phyloP scores from a whole-genome alignment of 176 grass and related monocot species.

The Aegilops tauschii region DNA sequence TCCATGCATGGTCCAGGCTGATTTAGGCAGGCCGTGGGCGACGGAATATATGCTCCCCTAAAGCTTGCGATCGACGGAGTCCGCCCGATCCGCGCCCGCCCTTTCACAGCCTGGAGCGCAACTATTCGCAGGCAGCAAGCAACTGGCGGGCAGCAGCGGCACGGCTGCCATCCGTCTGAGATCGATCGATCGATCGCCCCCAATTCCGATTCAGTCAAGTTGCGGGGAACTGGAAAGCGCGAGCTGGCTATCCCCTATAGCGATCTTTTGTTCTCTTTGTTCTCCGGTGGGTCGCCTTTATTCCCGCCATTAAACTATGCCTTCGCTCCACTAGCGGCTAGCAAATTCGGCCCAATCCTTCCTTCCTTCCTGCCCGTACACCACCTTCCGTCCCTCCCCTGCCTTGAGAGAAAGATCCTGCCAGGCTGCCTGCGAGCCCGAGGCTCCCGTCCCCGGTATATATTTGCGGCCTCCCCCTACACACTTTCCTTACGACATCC shows the following conservation, averaged over 20 bases:
- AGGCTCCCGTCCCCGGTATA: conserved; percentile 3
- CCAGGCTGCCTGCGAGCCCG: not conserved
- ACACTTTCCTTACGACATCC: conserved; percentile 22
- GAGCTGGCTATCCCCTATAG: not conserved
- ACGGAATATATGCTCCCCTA: conserved; percentile 43
- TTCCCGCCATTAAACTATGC: conserved; percentile 28
- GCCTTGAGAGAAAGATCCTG: not conserved
- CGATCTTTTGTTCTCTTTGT: not conserved
- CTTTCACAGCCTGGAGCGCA: conserved; percentile 37
- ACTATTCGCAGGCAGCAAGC: not conserved
- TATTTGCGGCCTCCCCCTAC: conserved; percentile 13
- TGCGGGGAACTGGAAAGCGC: not conserved
- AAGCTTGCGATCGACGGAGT: conserved; percentile 31
- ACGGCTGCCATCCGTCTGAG: conserved; percentile 8
- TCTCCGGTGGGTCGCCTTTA: conserved; percentile 30
- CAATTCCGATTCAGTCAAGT: not conserved
- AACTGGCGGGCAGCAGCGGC: not conserved
- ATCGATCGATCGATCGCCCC: not conserved
- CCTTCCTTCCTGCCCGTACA: not conserved
- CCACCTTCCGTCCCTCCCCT: not conserved
- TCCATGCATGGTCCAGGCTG: not conserved
- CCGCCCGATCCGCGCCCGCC: conserved; percentile 15
- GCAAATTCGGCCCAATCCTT: conserved; percentile 37
- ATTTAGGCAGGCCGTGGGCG: not conserved
- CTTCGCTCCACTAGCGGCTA: not conserved